Percentiles rank a stretch among this genome's conserved stretches.
phyloP scores from a whole-genome alignment of 108 stramenopile species.

The Fistulifera pelliculosa region DNA sequence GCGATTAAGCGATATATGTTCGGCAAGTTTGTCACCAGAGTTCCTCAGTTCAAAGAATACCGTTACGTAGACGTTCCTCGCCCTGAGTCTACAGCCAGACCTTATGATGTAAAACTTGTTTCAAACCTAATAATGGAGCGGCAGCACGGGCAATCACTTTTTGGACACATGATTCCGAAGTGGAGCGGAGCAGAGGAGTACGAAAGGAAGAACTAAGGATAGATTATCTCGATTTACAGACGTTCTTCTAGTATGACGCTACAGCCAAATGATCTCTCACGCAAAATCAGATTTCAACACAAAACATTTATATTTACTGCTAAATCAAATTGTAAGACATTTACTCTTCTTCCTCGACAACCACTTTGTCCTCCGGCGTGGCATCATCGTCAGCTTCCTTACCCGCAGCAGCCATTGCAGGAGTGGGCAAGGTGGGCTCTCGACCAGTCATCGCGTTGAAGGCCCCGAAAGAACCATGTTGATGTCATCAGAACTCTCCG shows the following conservation, averaged over 20 bases:
- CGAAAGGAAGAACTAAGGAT: too few relatives aligned
- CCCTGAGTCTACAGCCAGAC: slow-evolving; percentile 49
- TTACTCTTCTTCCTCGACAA: neutral
- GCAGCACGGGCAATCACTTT: neutral
- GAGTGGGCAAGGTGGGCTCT: neutral
- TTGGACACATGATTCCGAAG: neutral
- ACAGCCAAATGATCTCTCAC: too few relatives aligned
- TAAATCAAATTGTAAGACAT: too few relatives aligned
- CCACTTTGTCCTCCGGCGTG: neutral
- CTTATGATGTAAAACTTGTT: slow-evolving; percentile 18
- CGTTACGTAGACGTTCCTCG: slow-evolving; percentile 55
- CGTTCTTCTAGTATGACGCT: too few relatives aligned
- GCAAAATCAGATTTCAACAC: too few relatives aligned
- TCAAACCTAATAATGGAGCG: neutral
- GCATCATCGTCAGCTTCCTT: slow-evolving; percentile 4
- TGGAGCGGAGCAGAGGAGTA: neutral
- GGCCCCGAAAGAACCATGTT: slow-evolving; percentile 41
- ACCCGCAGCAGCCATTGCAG: neutral
- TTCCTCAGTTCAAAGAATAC: slow-evolving; percentile 60
- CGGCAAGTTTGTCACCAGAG: slow-evolving; percentile 45
- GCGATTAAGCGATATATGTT: slow-evolving; percentile 73
- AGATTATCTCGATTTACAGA: too few relatives aligned
- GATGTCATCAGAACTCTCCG: slow-evolving; percentile 65
- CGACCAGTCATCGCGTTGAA: slow-evolving; percentile 7
- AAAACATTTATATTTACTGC: too few relatives aligned